Evolutionary conservation across 345 rosid genomes (phyloP).

Genomic region (Salix purpurea): DNA sequence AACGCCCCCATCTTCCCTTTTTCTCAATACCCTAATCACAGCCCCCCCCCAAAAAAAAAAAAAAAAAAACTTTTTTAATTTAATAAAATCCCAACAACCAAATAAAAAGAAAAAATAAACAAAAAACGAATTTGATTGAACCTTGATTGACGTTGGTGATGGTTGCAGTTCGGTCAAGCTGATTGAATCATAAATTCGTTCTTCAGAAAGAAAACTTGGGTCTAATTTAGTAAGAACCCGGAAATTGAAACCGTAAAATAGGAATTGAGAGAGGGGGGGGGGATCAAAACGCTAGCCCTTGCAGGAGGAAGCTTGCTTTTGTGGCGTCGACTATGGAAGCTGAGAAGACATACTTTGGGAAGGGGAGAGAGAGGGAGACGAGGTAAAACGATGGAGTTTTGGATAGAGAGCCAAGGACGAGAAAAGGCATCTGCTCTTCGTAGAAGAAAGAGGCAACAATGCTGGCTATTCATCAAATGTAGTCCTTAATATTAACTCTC

Average conservation of each 20-base stretch:
- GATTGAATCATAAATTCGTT: background rate
- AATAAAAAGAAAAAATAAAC: background rate
- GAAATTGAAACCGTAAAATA: background rate
- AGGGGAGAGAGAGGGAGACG: background rate
- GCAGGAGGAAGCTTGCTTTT: background rate
- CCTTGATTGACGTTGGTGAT: background rate
- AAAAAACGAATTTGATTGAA: background rate
- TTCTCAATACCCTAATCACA: background rate
- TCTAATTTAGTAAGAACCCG: background rate
- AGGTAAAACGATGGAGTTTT: background rate
- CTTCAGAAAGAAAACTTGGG: background rate
- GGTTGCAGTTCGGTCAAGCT: background rate
- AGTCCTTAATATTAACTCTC: too few relatives aligned
- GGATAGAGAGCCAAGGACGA: background rate
- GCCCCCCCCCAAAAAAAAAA: background rate
- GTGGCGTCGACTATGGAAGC: background rate
- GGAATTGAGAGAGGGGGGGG: background rate
- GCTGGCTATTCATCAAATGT: too few relatives aligned
- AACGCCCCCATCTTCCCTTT: constrained; percentile 67
- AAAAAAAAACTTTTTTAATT: background rate
- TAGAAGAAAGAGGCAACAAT: too few relatives aligned
- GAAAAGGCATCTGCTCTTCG: background rate
- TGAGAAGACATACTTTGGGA: background rate
- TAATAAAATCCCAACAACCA: background rate
- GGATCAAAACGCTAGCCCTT: background rate